phyloP scores from a whole-genome alignment of 495 filamentous ascomycete species.

The Haplographium delicatum region DNA sequence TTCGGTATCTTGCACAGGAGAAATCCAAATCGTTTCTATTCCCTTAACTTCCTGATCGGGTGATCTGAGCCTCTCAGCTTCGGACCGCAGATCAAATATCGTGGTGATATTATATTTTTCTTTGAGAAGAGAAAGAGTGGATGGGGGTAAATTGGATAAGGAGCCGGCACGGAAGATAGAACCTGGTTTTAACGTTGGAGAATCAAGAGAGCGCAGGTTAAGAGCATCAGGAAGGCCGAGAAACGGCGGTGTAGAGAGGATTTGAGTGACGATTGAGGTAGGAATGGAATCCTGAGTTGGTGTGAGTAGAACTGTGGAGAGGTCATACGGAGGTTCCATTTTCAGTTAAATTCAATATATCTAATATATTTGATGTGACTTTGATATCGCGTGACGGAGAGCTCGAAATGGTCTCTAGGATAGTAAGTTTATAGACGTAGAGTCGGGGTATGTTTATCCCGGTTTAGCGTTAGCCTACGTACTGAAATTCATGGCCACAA shows the following conservation, averaged over 20 bases:
- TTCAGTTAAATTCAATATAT: too few relatives aligned
- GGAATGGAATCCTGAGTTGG: not conserved
- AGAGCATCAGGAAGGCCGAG: constrained; percentile 39
- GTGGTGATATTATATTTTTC: constrained; percentile 33
- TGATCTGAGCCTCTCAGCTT: constrained; percentile 28
- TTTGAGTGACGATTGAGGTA: not conserved
- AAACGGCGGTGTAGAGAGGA: constrained; percentile 7
- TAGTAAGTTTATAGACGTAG: too few relatives aligned
- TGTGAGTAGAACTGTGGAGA: not conserved
- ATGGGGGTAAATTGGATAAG: constrained; percentile 31
- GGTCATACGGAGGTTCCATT: too few relatives aligned
- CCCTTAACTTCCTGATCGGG: constrained; percentile 36
- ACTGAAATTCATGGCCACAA: too few relatives aligned
- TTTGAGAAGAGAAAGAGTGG: constrained; percentile 33
- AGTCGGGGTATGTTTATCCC: too few relatives aligned
- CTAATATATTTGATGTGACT: too few relatives aligned
- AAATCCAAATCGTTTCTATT: constrained; percentile 36
- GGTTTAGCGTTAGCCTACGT: too few relatives aligned
- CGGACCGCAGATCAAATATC: constrained; percentile 40
- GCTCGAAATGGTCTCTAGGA: too few relatives aligned
- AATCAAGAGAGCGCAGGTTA: constrained; percentile 44
- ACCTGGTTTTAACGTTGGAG: constrained; percentile 36
- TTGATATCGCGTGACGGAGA: too few relatives aligned
- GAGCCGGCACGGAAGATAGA: constrained; percentile 50
- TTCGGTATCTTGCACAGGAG: constrained; percentile 12